phyloP scores from a whole-genome alignment of 1,284 basidiomycete genomes.

The Pseudozyma sp. region DNA sequence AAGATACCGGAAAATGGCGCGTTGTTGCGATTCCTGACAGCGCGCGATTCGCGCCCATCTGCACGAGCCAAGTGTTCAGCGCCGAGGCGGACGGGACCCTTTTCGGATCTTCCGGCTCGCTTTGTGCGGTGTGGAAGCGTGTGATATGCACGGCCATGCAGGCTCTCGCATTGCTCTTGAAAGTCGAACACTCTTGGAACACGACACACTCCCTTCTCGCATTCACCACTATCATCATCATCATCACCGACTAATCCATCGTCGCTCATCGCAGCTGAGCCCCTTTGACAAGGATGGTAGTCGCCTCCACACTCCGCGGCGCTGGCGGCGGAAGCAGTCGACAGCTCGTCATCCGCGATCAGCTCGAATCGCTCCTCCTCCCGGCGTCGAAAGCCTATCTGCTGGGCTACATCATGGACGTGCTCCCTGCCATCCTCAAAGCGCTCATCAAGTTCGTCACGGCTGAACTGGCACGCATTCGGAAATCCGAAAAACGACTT shows the following conservation, averaged over 20 bases:
- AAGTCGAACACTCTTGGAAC: neutral
- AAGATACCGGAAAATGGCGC: too few species aligned
- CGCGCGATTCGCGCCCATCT: neutral
- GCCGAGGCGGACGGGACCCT: neutral
- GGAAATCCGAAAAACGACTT: slow-evolving; percentile 29
- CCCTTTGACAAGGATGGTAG: slow-evolving; percentile 5
- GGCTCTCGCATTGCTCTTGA: neutral
- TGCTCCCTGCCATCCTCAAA: slow-evolving; percentile 61
- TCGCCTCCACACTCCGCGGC: slow-evolving; percentile 10
- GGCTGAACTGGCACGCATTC: slow-evolving; percentile 42
- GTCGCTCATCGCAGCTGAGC: neutral
- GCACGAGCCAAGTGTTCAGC: slow-evolving; percentile 7
- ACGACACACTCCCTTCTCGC: neutral
- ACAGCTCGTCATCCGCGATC: slow-evolving; percentile 17
- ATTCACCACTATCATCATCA: neutral
- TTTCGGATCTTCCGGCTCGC: slow-evolving; percentile 13
- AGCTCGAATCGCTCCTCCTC: slow-evolving; percentile 47
- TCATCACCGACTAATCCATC: neutral
- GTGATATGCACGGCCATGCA: too few species aligned
- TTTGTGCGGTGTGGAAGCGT: neutral
- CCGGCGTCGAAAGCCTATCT: slow-evolving; percentile 58
- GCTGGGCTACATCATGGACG: slow-evolving; percentile 60
- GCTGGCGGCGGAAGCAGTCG: slow-evolving; percentile 9
- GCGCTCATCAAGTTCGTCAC: slow-evolving; percentile 51
- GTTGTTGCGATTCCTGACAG: too few species aligned